A percentile compares a stretch with the other conserved stretches of the same genome.
Conservation (phyloP, 179 eudicot genomes). For the Heliamphora ciliata region DNA sequence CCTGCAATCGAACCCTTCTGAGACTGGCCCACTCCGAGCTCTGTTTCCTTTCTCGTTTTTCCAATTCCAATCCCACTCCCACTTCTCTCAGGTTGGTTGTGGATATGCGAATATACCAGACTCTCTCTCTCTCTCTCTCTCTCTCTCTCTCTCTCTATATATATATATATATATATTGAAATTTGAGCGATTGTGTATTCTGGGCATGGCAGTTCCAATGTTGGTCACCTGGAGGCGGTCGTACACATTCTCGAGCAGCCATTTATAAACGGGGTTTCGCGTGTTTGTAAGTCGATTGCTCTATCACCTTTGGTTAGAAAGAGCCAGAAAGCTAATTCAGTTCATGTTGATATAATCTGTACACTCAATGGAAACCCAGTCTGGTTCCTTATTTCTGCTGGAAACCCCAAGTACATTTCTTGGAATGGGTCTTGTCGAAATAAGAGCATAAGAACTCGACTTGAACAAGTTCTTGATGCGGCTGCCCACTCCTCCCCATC, state of each 20-base stretch:
- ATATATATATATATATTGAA: neutral
- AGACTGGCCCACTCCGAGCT: slow-evolving; percentile 64
- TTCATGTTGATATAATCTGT: slow-evolving; percentile 78
- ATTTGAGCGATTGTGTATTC: too few species aligned
- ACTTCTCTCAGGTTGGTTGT: slow-evolving; percentile 37
- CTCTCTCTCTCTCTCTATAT: neutral
- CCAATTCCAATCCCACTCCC: slow-evolving; percentile 20
- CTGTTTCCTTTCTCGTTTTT: slow-evolving; percentile 50
- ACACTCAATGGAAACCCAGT: slow-evolving; percentile 61
- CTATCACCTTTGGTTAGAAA: slow-evolving; percentile 20
- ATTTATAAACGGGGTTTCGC: slow-evolving; percentile 68
- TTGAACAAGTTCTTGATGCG: slow-evolving; percentile 44
- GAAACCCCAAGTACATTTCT: slow-evolving; percentile 64
- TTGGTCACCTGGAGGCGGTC: slow-evolving; percentile 78
- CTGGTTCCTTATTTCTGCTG: slow-evolving; percentile 83
- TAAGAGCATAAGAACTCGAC: slow-evolving; percentile 46
- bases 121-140: too few species aligned
- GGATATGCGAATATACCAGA: neutral
- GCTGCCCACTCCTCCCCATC: slow-evolving; percentile 41
- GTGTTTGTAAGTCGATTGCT: slow-evolving; percentile 71
- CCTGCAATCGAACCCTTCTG: slow-evolving; percentile 44
- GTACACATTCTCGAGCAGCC: slow-evolving; percentile 69
- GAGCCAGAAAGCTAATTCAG: slow-evolving; percentile 18
- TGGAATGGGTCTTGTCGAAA: slow-evolving; percentile 47
- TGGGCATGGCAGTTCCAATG: slow-evolving; percentile 16